phyloP scores from a whole-genome alignment of 805 yeast genomes.

The Metschnikowia dekortorum region DNA sequence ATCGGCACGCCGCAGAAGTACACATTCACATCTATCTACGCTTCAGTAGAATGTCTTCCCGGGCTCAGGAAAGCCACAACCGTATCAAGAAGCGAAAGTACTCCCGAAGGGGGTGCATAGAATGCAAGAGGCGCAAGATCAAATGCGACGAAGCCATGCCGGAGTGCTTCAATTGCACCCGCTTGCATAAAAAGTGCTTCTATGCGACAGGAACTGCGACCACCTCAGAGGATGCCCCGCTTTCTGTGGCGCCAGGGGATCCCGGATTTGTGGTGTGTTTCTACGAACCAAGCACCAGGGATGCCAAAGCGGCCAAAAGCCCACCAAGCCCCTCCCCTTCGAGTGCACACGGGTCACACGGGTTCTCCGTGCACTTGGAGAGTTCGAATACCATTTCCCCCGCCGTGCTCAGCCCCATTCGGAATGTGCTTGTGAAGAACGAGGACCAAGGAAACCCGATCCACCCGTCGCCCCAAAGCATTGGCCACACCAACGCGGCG shows the following conservation, averaged over 20 bases:
- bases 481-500: neutral
- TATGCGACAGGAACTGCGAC: constrained; percentile 12
- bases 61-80: neutral
- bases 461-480: too few species aligned
- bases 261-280: constrained; percentile 5
- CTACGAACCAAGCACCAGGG: constrained; percentile 5
- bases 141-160: constrained; percentile 41
- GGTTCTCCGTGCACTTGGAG: neutral
- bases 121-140: constrained; percentile 41
- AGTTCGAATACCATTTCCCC: neutral
- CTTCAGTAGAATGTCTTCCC: neutral
- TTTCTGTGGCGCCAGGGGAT: neutral
- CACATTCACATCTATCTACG: neutral
- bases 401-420: neutral
- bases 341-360: neutral
- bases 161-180: constrained; percentile 32
- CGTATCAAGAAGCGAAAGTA: constrained; percentile 35
- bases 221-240: neutral
- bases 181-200: constrained; percentile 30
- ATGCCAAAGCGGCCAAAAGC: neutral
- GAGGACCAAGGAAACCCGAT: too few species aligned
- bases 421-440: too few species aligned
- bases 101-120: constrained; percentile 38
- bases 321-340: neutral
- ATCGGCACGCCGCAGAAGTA: constrained; percentile 2